phyloP scores from a whole-genome alignment of 805 yeast genomes.

The Metschnikowia orientalis region DNA sequence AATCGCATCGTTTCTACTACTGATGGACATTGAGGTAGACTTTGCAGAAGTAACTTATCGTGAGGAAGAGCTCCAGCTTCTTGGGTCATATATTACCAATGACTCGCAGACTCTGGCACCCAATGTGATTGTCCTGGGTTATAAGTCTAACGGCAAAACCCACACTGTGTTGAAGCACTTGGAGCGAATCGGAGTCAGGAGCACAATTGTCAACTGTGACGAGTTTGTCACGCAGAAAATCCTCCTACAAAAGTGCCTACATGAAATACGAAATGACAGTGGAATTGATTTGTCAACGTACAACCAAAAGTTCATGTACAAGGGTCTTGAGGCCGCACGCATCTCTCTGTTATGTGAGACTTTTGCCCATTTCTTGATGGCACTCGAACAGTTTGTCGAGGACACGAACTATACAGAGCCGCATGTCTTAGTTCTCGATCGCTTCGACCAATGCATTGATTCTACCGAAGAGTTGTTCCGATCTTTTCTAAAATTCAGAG shows the following conservation, averaged over 20 bases:
- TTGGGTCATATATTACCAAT: constrained; percentile 32
- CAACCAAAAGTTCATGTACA: constrained; percentile 21
- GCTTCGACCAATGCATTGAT: constrained; percentile 45
- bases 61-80: constrained; percentile 30
- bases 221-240: constrained; percentile 39
- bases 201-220: constrained; percentile 40
- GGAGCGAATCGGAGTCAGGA: constrained; percentile 21
- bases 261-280: constrained; percentile 34
- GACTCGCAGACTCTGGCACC: constrained; percentile 28
- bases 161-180: constrained; percentile 32
- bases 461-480: constrained; percentile 35
- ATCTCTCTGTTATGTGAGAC: constrained; percentile 36
- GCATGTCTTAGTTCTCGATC: constrained; percentile 45
- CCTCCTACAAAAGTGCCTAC: constrained; percentile 40
- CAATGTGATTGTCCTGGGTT: constrained; percentile 44
- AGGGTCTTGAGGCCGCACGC: constrained; percentile 24
- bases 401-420: constrained; percentile 28
- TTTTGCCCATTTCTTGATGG: constrained; percentile 36
- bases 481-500: constrained; percentile 41
- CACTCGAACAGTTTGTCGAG: constrained; percentile 36
- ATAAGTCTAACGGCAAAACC: constrained; percentile 47
- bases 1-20: no score
- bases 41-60: no score
- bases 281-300: constrained; percentile 23
- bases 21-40: no score